These are phyloP conservation scores for Hibiscus tridactylites DNA, from an alignment of 345 rosid species.

Conservation along the genomic window DNA sequence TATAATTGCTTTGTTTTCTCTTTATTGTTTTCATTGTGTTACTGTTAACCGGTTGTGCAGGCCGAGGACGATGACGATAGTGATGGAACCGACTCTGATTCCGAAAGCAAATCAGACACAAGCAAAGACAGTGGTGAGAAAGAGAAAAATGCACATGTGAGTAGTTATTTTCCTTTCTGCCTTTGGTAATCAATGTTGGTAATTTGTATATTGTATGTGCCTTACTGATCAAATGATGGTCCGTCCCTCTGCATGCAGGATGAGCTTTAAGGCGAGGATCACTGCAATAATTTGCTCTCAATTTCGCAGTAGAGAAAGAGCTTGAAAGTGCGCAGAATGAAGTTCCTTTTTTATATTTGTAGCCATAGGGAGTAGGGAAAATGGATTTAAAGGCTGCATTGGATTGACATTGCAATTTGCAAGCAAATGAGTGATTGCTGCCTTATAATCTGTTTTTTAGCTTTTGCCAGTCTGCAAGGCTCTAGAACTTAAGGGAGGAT, in stretches of 20 bases:
- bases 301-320: background rate
- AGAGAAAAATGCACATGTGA: constrained; percentile 32
- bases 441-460: background rate
- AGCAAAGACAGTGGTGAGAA: constrained; percentile 13
- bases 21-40: background rate
- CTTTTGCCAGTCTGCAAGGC: background rate
- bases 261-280: constrained; percentile 51
- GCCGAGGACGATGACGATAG: constrained; percentile 41
- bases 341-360: background rate
- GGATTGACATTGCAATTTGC: background rate
- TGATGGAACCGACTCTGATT: constrained; percentile 32
- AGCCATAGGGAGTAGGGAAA: background rate
- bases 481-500: background rate
- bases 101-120: constrained; percentile 32
- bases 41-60: constrained; percentile 29
- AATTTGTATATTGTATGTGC: background rate
- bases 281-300: background rate
- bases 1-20: background rate
- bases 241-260: constrained; percentile 36
- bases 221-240: background rate
- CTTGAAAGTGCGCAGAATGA: background rate
- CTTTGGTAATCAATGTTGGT: background rate
- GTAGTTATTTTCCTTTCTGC: constrained; percentile 4
- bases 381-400: background rate
- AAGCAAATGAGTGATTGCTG: background rate